Conservation (phyloP, 2,329 filamentous ascomycete species). For the Thermoascus crustaceus region DNA sequence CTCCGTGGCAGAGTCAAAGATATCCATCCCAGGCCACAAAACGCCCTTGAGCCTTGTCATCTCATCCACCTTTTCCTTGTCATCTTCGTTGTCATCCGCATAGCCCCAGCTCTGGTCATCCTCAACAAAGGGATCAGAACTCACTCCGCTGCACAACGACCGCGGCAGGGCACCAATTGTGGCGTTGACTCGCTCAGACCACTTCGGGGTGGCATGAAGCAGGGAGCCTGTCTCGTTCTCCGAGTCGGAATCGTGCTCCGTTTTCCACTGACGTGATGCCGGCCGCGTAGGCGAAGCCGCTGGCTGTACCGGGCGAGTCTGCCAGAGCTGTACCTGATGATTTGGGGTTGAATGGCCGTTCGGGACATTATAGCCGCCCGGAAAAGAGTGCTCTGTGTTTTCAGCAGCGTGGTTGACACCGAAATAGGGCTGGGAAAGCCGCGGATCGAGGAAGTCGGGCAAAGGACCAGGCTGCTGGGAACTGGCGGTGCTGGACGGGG, state of each 20-base stretch:
- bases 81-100: conserved; percentile 14
- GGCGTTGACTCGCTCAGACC: conserved; percentile 4
- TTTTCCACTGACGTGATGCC: conserved; percentile 11
- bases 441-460: conserved; percentile 22
- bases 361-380: conserved; percentile 7
- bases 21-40: conserved; percentile 44
- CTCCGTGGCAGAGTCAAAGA: conserved; percentile 44
- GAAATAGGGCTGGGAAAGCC: conserved; percentile 14
- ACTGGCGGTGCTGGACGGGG: conserved; percentile 1
- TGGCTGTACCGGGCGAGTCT: conserved; percentile 2
- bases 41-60: conserved; percentile 39
- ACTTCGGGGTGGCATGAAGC: conserved; percentile 10
- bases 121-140: conserved; percentile 15
- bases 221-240: conserved; percentile 10
- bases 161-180: conserved; percentile 3
- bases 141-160: conserved; percentile 4
- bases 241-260: conserved; percentile 8
- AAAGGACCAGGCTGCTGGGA: conserved; percentile 5
- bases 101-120: conserved; percentile 3
- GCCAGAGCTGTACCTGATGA: conserved; percentile 1
- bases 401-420: conserved; percentile 4
- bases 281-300: conserved; percentile 2
- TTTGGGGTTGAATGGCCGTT: conserved; percentile 1
- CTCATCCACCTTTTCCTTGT: conserved; percentile 28
- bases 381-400: conserved; percentile 2